phyloP scores from a whole-genome alignment of 2,329 filamentous ascomycete genomes.

The Neurospora sp. region DNA sequence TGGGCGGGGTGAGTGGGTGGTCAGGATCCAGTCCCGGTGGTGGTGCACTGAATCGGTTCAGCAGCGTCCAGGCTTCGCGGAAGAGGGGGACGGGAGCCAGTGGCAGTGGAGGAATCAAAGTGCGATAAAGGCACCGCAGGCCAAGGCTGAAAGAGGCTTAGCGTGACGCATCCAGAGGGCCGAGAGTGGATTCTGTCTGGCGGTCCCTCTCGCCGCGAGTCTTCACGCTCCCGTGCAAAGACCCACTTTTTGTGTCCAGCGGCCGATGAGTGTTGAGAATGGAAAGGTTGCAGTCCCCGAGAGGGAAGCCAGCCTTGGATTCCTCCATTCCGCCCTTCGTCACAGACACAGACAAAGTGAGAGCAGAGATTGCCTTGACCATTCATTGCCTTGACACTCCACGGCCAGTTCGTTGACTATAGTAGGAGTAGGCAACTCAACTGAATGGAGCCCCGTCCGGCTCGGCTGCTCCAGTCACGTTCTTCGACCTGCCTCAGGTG shows the following conservation, averaged over 20 bases:
- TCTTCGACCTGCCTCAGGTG: slow-evolving; percentile 12
- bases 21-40: neutral
- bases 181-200: neutral
- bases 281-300: neutral
- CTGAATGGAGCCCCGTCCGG: neutral
- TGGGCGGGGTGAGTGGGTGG: neutral
- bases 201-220: neutral
- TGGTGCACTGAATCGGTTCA: neutral
- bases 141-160: slow-evolving; percentile 5
- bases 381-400: neutral
- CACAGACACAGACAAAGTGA: neutral
- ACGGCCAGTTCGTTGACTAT: neutral
- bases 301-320: neutral
- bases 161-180: slow-evolving; percentile 4
- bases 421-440: neutral
- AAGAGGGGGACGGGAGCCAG: neutral
- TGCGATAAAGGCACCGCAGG: neutral
- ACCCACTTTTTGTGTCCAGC: neutral
- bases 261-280: neutral
- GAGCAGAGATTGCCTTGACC: neutral
- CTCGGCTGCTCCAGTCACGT: neutral
- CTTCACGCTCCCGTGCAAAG: neutral
- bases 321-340: neutral
- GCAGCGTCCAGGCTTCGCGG: neutral
- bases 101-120: neutral